phyloP scores from a whole-genome alignment of 768 basidiomycete species.

The Leucogyrophana mollusca region DNA sequence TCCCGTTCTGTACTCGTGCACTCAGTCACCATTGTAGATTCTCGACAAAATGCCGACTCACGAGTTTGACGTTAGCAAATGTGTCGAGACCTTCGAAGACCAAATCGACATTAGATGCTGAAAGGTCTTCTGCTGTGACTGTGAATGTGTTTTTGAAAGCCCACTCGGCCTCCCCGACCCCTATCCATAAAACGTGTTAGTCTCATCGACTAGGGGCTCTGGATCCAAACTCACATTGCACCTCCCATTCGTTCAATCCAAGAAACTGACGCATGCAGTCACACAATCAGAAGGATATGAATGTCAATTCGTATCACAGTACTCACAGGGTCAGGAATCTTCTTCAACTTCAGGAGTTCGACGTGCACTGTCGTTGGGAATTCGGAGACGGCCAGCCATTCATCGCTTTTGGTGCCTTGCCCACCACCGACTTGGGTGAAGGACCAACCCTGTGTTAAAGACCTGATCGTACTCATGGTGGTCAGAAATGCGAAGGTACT shows the following conservation, averaged over 20 bases:
- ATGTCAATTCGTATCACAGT: neutral
- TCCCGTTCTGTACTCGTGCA: conserved; percentile 64
- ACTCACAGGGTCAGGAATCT: conserved; percentile 81
- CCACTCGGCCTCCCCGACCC: conserved; percentile 91
- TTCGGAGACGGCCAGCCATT: conserved; percentile 62
- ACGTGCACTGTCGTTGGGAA: conserved; percentile 89
- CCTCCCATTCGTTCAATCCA: conserved; percentile 83
- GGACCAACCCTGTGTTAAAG: conserved; percentile 51
- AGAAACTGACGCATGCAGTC: conserved; percentile 48
- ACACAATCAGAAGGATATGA: neutral
- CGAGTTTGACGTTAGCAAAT: conserved; percentile 71
- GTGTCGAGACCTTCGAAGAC: conserved; percentile 93
- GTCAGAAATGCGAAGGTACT: neutral
- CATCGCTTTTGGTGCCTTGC: conserved; percentile 53
- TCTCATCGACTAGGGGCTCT: neutral
- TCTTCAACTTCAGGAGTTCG: conserved; percentile 70
- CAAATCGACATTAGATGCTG: conserved; percentile 57
- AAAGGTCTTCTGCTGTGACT: conserved; percentile 46
- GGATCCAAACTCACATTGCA: conserved; percentile 64
- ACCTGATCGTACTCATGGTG: conserved; percentile 20
- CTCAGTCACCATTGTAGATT: neutral
- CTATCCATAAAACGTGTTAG: conserved; percentile 35
- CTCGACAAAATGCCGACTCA: conserved; percentile 28
- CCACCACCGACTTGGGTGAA: conserved; percentile 70
- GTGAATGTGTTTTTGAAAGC: conserved; percentile 69